phyloP scores from a whole-genome alignment of 2,329 filamentous ascomycete species.

The Aspergillus caelatus region DNA sequence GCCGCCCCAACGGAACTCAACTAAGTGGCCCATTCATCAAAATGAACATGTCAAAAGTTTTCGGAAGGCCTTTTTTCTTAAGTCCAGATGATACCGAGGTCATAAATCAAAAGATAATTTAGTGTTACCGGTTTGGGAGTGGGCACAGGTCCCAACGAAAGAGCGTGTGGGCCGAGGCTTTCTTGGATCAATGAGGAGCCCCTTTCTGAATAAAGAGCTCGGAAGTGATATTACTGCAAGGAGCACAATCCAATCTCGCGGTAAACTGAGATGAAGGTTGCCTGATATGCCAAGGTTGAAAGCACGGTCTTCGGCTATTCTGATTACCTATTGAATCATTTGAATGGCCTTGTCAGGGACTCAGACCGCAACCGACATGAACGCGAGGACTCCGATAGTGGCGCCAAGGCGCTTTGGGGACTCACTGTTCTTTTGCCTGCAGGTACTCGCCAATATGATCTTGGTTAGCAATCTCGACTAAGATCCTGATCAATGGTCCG shows the following conservation, averaged over 20 bases:
- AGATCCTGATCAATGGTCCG: neutral
- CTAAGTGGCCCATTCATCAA: neutral
- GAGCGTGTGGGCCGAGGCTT: neutral
- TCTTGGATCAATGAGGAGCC: neutral
- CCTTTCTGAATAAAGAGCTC: neutral
- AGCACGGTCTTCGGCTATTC: neutral
- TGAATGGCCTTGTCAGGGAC: constrained; percentile 1
- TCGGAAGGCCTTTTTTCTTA: neutral
- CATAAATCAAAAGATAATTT: neutral
- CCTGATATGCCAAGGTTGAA: neutral
- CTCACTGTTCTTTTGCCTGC: neutral
- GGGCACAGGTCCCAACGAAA: constrained; percentile 1
- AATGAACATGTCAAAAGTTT: neutral
- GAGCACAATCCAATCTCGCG: neutral
- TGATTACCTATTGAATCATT: neutral
- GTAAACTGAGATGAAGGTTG: neutral
- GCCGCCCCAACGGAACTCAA: neutral
- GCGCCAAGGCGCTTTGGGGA: neutral
- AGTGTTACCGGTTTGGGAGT: neutral
- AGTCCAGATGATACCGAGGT: neutral
- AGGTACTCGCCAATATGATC: neutral
- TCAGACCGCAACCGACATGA: neutral
- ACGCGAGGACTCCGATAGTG: neutral
- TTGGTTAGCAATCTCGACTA: neutral
- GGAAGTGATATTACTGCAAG: neutral